Conservation (phyloP, 495 filamentous ascomycete species). For the Recurvomyces mirabilis region DNA sequence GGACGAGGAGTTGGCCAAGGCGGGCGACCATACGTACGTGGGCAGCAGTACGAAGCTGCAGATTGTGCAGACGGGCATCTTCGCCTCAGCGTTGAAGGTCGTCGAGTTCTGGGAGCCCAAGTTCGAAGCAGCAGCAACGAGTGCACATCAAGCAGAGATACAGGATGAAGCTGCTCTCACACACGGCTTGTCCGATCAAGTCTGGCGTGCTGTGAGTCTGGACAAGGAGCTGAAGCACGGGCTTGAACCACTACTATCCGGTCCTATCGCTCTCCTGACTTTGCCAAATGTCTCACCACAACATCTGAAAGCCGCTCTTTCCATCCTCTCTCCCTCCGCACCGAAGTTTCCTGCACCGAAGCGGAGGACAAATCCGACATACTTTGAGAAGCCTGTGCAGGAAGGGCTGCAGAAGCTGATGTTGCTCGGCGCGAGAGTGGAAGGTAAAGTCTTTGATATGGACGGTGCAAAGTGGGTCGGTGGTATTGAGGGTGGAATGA, state of each 20-base stretch:
- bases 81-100: conserved; percentile 69
- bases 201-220: conserved; percentile 45
- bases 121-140: conserved; percentile 1
- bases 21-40: conserved; percentile 34
- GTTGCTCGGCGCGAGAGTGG: conserved; percentile 71
- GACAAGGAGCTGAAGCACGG: conserved; percentile 37
- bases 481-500: conserved; percentile 69
- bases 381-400: conserved; percentile 66
- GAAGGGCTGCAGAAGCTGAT: conserved; percentile 74
- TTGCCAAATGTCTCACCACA: conserved; percentile 73
- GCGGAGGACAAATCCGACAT: conserved; percentile 61
- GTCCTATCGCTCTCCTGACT: conserved; percentile 67
- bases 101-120: conserved; percentile 74
- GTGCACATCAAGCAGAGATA: conserved; percentile 21
- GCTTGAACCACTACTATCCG: conserved; percentile 65
- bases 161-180: conserved; percentile 38
- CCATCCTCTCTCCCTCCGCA: conserved; percentile 57
- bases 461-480: conserved; percentile 74
- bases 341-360: conserved; percentile 65
- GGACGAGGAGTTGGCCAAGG: conserved; percentile 41
- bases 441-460: conserved; percentile 70
- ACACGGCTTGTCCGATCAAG: conserved; percentile 64
- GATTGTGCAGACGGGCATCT: conserved; percentile 78
- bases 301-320: conserved; percentile 67
- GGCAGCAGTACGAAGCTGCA: conserved; percentile 59